A percentile compares a stretch with the other conserved stretches of the same genome.
phyloP scores from a whole-genome alignment of 2,329 filamentous ascomycete genomes.

The Pestalotiopsis sp. region DNA sequence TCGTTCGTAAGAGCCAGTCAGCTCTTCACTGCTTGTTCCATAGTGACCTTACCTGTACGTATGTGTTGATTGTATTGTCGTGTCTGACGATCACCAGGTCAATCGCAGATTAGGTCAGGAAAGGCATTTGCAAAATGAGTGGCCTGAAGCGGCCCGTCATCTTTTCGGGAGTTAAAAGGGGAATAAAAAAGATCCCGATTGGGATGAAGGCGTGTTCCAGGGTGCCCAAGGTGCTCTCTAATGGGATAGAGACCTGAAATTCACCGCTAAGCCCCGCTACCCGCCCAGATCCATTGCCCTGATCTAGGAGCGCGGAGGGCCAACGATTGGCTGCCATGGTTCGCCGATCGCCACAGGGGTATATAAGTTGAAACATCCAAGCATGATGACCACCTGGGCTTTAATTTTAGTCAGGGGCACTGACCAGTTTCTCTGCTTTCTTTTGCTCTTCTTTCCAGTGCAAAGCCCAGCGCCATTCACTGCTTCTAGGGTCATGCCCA shows the following conservation, averaged over 20 bases:
- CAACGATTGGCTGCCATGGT: conserved; percentile 2
- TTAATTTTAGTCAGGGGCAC: conserved; percentile 12
- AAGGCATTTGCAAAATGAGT: not conserved
- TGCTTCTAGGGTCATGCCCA: too few relatives aligned
- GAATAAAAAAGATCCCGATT: not conserved
- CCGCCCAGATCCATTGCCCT: not conserved
- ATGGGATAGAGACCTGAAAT: not conserved
- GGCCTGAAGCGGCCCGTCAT: not conserved
- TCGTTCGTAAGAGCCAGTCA: too few relatives aligned
- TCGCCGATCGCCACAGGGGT: not conserved
- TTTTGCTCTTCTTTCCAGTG: not conserved
- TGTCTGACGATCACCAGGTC: not conserved
- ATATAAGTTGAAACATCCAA: conserved; percentile 8
- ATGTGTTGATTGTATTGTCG: not conserved
- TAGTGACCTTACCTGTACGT: too few relatives aligned
- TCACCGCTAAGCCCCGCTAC: not conserved
- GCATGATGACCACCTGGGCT: not conserved
- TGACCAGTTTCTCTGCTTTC: not conserved
- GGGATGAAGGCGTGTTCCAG: not conserved
- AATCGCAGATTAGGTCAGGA: not conserved
- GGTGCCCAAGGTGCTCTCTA: not conserved
- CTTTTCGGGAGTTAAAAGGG: not conserved
- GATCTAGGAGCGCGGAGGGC: not conserved
- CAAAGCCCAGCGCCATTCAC: not conserved
- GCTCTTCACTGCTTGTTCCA: not conserved